Conservation (phyloP, 345 rosid species). For the Populus tremula region DNA sequence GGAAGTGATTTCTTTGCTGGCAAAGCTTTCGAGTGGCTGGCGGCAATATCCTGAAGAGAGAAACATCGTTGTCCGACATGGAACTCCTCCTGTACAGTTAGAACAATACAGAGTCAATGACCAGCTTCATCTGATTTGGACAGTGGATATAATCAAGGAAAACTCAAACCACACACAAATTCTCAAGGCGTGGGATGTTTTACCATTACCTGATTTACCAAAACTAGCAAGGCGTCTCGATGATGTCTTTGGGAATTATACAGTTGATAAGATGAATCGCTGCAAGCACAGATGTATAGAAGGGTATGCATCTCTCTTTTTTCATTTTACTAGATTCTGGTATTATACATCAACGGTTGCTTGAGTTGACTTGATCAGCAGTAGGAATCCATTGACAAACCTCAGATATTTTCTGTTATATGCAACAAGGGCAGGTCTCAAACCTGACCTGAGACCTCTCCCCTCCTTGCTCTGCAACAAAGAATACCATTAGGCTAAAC, state of each 20-base stretch:
- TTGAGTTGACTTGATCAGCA: not conserved
- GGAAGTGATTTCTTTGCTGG: slow-evolving; percentile 26
- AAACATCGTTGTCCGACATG: slow-evolving; percentile 24
- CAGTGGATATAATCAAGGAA: slow-evolving; percentile 36
- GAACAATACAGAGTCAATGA: slow-evolving; percentile 40
- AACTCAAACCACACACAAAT: slow-evolving; percentile 28
- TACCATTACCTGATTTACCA: slow-evolving; percentile 35
- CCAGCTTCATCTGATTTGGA: slow-evolving; percentile 30
- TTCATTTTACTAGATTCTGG: not conserved
- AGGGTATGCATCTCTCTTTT: slow-evolving; percentile 36
- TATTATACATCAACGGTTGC: not conserved
- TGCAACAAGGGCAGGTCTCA: not conserved
- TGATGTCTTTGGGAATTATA: slow-evolving; percentile 24
- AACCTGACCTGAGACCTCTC: not conserved
- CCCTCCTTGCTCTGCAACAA: not conserved
- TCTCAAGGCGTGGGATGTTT: slow-evolving; percentile 51
- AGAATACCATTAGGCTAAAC: no score
- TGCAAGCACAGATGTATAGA: slow-evolving; percentile 44
- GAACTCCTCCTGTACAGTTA: slow-evolving; percentile 32
- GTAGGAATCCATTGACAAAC: not conserved
- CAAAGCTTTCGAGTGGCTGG: slow-evolving; percentile 46
- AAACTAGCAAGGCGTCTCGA: slow-evolving; percentile 42
- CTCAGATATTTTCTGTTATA: not conserved
- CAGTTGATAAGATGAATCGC: slow-evolving; percentile 31
- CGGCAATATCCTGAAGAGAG: slow-evolving; percentile 21